These are phyloP conservation scores for Fibroporia radiculosa DNA, from an alignment of 768 basidiomycete species.

Conservation along the genomic window DNA sequence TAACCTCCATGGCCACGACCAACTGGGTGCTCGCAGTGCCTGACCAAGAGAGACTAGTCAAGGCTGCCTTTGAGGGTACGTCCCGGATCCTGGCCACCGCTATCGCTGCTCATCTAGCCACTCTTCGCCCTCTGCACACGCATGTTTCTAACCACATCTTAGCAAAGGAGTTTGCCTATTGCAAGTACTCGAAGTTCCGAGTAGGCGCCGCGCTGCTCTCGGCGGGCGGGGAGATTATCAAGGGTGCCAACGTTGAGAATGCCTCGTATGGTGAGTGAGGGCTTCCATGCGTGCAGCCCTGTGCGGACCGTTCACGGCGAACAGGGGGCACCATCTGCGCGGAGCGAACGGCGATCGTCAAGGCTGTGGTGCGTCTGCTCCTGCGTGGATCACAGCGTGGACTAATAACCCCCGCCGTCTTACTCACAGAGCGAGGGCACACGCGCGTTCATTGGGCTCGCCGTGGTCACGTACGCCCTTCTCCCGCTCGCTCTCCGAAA, in stretches of 20 bases:
- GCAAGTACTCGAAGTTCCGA: constrained; percentile 84
- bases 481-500: not conserved
- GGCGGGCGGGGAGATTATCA: constrained; percentile 62
- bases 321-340: constrained; percentile 89
- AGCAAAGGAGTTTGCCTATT: constrained; percentile 72
- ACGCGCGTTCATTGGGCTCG: constrained; percentile 63
- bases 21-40: constrained; percentile 29
- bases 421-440: constrained; percentile 67
- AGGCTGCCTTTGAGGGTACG: constrained; percentile 52
- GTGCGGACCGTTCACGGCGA: not conserved
- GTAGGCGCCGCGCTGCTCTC: constrained; percentile 85
- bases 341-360: constrained; percentile 91
- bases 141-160: not conserved
- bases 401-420: not conserved
- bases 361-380: constrained; percentile 59
- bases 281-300: not conserved
- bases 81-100: not conserved
- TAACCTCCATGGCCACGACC: constrained; percentile 6
- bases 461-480: constrained; percentile 63
- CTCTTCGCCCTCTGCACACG: not conserved
- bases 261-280: constrained; percentile 67
- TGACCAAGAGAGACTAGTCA: constrained; percentile 42
- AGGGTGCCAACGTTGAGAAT: constrained; percentile 91
- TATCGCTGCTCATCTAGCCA: not conserved
- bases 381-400: not conserved